A percentile compares a stretch with the other conserved stretches of the same genome.
Evolutionary conservation across 306 rosid genomes (phyloP).

Genomic region (Lithocarpus polystachyus): DNA sequence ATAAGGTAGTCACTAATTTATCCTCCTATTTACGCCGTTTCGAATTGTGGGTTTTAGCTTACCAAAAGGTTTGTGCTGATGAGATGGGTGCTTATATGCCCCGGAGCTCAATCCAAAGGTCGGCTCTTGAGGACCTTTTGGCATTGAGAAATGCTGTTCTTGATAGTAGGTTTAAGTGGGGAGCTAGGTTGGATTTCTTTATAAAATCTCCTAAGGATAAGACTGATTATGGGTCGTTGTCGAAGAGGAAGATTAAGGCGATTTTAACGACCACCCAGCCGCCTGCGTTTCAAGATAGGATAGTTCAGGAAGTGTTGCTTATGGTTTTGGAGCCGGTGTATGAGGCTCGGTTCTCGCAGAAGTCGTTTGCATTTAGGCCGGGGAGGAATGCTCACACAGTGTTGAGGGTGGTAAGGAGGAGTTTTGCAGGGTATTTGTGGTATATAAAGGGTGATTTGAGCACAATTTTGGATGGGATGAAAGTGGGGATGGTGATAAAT

Average conservation of each 20-base stretch:
- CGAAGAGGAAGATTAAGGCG: constrained; percentile 70
- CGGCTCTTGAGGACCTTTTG: constrained; percentile 68
- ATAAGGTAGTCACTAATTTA: constrained; percentile 51
- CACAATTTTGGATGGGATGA: constrained; percentile 76
- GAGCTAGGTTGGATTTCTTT: constrained; percentile 65
- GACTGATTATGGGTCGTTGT: constrained; percentile 66
- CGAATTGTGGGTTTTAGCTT: constrained; percentile 87
- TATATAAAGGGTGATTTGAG: constrained; percentile 83
- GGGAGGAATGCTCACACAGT: constrained; percentile 80
- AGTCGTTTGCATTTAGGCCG: constrained; percentile 70
- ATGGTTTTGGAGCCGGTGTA: constrained; percentile 84
- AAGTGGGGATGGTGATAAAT: constrained; percentile 69
- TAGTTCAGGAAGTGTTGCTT: constrained; percentile 79
- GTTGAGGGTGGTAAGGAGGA: constrained; percentile 74
- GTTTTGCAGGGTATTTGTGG: constrained; percentile 86
- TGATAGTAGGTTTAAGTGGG: constrained; percentile 80
- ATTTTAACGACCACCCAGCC: constrained; percentile 77
- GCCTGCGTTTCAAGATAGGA: constrained; percentile 77
- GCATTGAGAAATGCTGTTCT: constrained; percentile 84
- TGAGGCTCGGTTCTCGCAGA: constrained; percentile 68
- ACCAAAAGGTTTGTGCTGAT: constrained; percentile 80
- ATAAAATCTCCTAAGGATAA: constrained; percentile 70
- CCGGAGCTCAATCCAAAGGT: constrained; percentile 46
- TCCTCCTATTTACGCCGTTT: constrained; percentile 65
- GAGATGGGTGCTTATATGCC: constrained; percentile 83